phyloP scores from a whole-genome alignment of 495 filamentous ascomycete genomes.

The Penicillium ochrochloron region DNA sequence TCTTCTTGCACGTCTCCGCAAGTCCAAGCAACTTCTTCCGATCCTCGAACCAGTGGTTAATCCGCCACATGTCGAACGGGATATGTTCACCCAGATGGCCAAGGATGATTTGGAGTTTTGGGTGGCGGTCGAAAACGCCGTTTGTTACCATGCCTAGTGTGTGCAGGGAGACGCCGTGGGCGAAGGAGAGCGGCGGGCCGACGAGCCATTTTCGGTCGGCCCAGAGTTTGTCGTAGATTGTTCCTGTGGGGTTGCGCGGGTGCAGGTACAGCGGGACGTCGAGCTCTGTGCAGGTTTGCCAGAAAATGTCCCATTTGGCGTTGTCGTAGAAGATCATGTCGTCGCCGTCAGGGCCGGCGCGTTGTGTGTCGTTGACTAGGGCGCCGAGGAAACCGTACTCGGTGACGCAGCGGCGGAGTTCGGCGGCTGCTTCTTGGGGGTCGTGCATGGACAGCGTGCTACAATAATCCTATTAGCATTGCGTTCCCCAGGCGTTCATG shows the following conservation, averaged over 20 bases:
- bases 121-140: slow-evolving; percentile 55
- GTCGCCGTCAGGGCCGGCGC: slow-evolving; percentile 52
- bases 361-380: slow-evolving; percentile 63
- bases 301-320: slow-evolving; percentile 60
- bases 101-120: slow-evolving; percentile 64
- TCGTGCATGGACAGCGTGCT: slow-evolving; percentile 60
- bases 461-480: no score
- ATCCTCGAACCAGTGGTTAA: slow-evolving; percentile 61
- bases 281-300: slow-evolving; percentile 59
- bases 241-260: slow-evolving; percentile 54
- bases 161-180: slow-evolving; percentile 55
- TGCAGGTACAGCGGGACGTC: slow-evolving; percentile 68
- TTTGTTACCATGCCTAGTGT: slow-evolving; percentile 57
- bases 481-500: no score
- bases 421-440: slow-evolving; percentile 56
- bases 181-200: slow-evolving; percentile 51
- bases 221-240: slow-evolving; percentile 55
- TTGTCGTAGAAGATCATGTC: slow-evolving; percentile 65
- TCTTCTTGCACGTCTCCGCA: slow-evolving; percentile 52
- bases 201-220: slow-evolving; percentile 54
- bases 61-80: slow-evolving; percentile 66
- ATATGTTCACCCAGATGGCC: slow-evolving; percentile 70
- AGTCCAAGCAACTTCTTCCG: slow-evolving; percentile 51
- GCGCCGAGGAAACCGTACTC: slow-evolving; percentile 62
- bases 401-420: slow-evolving; percentile 59